Evolutionary conservation across 1,284 basidiomycete genomes (phyloP).

Genomic region (Fistulinella cinereoalba): DNA sequence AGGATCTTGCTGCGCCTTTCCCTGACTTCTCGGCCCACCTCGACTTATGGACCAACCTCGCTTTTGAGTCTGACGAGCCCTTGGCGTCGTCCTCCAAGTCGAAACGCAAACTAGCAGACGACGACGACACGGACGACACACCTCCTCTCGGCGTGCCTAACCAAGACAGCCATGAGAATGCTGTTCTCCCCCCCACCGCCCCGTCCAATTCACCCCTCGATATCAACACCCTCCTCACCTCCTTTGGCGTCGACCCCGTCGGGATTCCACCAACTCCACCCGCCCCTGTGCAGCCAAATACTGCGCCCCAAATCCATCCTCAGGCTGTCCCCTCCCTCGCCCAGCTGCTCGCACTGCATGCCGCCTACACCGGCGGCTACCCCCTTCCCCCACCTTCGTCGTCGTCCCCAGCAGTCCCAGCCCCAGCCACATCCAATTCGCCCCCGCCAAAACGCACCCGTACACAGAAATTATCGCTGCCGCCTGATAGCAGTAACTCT

Average conservation of each 20-base stretch:
- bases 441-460: constrained; percentile 26
- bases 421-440: constrained; percentile 2
- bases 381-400: constrained; percentile 23
- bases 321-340: constrained; percentile 57
- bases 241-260: constrained; percentile 62
- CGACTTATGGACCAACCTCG: constrained; percentile 79
- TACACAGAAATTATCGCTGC: constrained; percentile 15
- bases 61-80: constrained; percentile 75
- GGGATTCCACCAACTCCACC: constrained; percentile 29
- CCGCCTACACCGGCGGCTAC: constrained; percentile 30
- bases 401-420: constrained; percentile 11
- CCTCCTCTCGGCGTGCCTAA: constrained; percentile 44
- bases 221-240: constrained; percentile 53
- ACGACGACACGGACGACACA: constrained; percentile 39
- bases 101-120: constrained; percentile 38
- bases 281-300: constrained; percentile 6
- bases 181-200: constrained; percentile 46
- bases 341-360: constrained; percentile 61
- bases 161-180: constrained; percentile 56
- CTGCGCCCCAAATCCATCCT: constrained; percentile 21
- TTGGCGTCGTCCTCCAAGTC: constrained; percentile 35
- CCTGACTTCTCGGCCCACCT: constrained; percentile 76
- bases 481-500: constrained; percentile 36
- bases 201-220: constrained; percentile 40
- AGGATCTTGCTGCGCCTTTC: constrained; percentile 60